Conservation (phyloP, 306 rosid species). For the Datisca glomerata region DNA sequence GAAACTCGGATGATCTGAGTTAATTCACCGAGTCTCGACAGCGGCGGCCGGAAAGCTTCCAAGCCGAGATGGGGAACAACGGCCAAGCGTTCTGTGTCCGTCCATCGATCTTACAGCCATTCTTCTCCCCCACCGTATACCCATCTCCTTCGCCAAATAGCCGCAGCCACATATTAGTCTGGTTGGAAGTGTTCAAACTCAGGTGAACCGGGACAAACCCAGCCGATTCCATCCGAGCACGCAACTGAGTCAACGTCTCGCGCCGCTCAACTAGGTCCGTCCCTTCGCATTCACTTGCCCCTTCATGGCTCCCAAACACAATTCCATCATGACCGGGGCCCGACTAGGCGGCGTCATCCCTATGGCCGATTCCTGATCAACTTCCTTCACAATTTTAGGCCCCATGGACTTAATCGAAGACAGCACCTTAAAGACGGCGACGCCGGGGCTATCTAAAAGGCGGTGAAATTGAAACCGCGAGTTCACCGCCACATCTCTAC, state of each 20-base stretch:
- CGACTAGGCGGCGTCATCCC: constrained; percentile 1
- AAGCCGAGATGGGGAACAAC: constrained; percentile 11
- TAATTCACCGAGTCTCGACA: background rate
- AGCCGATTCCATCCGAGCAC: constrained; percentile 6
- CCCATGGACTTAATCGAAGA: constrained; percentile 5
- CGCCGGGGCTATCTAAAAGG: constrained; percentile 8
- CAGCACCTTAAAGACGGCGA: constrained; percentile 10
- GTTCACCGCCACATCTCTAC: constrained; percentile 12
- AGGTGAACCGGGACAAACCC: constrained; percentile 11
- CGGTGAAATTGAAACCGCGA: constrained; percentile 11
- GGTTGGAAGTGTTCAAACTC: constrained; percentile 13
- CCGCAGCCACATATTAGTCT: constrained; percentile 9
- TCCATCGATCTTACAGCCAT: constrained; percentile 13
- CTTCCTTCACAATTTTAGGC: constrained; percentile 12
- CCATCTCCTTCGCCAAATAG: constrained; percentile 7
- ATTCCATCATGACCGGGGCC: constrained; percentile 4
- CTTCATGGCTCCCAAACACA: constrained; percentile 7
- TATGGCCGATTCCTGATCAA: constrained; percentile 10
- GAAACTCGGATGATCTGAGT: no score
- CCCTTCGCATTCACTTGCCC: constrained; percentile 14
- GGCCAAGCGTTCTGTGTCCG: constrained; percentile 14
- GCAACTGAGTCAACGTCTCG: constrained; percentile 9
- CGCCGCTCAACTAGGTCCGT: constrained; percentile 11
- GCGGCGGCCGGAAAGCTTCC: constrained; percentile 11
- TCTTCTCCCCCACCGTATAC: constrained; percentile 10